A percentile compares a stretch with the other conserved stretches of the same genome.
Evolutionary conservation across 1,284 basidiomycete genomes (phyloP).

Genomic region (Trichosporon faecale): DNA sequence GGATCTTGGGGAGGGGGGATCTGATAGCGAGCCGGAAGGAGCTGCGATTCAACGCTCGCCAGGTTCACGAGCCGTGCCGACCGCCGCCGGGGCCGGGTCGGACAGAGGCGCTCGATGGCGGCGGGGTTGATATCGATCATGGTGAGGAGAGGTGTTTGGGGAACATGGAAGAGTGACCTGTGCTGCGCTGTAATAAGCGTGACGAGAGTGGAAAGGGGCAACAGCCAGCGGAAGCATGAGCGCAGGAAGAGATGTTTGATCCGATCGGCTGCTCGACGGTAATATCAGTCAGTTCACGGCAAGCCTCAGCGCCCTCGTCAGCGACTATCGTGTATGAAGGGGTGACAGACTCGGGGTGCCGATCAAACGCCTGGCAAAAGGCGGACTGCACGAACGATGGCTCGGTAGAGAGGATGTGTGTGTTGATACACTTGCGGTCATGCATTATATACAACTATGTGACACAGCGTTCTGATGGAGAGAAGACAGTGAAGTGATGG

Average conservation of each 20-base stretch:
- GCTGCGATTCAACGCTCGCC: not conserved
- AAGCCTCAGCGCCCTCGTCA: not conserved
- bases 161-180: not conserved
- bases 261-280: not conserved
- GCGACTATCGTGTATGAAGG: not conserved
- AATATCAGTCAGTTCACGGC: not conserved
- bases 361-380: not conserved
- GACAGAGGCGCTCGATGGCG: slow-evolving; percentile 2
- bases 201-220: not conserved
- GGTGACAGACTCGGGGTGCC: not conserved
- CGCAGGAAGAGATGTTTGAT: not conserved
- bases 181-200: not conserved
- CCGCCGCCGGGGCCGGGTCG: not conserved
- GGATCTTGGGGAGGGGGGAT: not conserved
- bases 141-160: not conserved
- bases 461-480: not conserved
- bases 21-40: not conserved
- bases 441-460: not conserved
- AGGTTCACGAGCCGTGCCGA: not conserved
- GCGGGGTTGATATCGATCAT: slow-evolving; percentile 5
- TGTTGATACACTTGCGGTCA: not conserved
- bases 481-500: not conserved
- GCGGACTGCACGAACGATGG: not conserved
- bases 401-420: too few species aligned
- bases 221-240: not conserved